A percentile compares a stretch with the other conserved stretches of the same genome.
phyloP scores from a whole-genome alignment of 2,329 filamentous ascomycete genomes.

The Neofusicoccum laricinum region DNA sequence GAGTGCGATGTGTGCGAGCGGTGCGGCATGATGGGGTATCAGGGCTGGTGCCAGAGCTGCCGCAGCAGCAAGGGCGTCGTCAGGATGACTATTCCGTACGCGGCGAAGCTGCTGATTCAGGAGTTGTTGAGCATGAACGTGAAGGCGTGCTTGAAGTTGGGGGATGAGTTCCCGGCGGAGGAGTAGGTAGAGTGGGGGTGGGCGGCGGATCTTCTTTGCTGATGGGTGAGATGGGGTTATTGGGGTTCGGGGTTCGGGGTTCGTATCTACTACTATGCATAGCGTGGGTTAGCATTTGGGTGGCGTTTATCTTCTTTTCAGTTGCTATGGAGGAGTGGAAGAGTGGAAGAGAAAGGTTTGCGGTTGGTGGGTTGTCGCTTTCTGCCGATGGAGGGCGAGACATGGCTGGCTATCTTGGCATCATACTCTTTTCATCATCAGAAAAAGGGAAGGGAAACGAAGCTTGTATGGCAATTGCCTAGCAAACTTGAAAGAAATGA shows the following conservation, averaged over 20 bases:
- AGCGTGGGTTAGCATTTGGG: background rate
- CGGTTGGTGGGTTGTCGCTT: too few relatives aligned
- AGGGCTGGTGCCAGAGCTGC: conserved; percentile 92
- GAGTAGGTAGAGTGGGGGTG: background rate
- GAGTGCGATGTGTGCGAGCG: conserved; percentile 90
- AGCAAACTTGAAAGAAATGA: too few relatives aligned
- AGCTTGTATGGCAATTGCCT: too few relatives aligned
- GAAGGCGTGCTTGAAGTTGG: conserved; percentile 83
- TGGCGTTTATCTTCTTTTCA: background rate
- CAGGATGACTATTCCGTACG: conserved; percentile 95
- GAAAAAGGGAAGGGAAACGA: too few relatives aligned
- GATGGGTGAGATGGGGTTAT: background rate
- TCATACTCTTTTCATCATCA: too few relatives aligned
- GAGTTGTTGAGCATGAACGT: conserved; percentile 99
- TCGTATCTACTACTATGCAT: background rate
- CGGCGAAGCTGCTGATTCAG: conserved; percentile 92
- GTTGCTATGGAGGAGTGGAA: too few relatives aligned
- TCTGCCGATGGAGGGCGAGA: too few relatives aligned
- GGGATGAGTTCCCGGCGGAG: conserved; percentile 77
- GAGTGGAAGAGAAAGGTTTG: too few relatives aligned
- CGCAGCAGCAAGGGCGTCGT: conserved; percentile 79
- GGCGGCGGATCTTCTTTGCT: background rate
- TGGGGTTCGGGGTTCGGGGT: background rate
- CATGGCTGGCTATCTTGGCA: too few relatives aligned
- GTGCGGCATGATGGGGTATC: conserved; percentile 93